Evolutionary conservation across 805 yeast species (phyloP), one percentile per base, ranked within the genome.

Genomic region (Metschnikowia drakensbergensis): DNA sequence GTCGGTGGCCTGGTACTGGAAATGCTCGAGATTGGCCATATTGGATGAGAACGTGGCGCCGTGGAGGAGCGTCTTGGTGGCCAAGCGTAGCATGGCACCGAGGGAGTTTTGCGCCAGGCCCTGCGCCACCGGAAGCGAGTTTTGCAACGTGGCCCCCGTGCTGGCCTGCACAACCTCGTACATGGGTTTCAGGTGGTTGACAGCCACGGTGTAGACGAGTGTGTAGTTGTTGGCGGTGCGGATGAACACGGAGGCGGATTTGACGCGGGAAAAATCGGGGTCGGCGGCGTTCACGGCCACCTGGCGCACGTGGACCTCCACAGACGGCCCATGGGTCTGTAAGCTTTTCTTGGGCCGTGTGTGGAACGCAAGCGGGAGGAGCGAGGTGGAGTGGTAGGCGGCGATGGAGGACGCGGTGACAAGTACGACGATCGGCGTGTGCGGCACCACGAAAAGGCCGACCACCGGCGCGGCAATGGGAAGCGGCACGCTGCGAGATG

Each of bases 21-120:
- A 59, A 46, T 64, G 65, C 54, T 71, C 76, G 10, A 69, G 52
- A 47, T 70, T 71, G 42, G 68, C 71, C 47, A 71, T 47, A 45
- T 60, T 63, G 4, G 26, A 38, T 35, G 34, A 44, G 13, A 13
- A 48, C 45, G 60, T 54, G 8, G 52, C 48, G 1, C 71, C 70
- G 32, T 58, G 65, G n/a, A 65, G 60, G 4, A 71, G 60, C 42
- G 66, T 45, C 32, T 62, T 60, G 8, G 74, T 61, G 25, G 73
- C 75, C 17, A 60, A 49, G 46, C 65, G 65, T 39, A 70, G 44
- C 45, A 72, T 52, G 41, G 49, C 54, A 1, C 68, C 43, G 25
- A 71, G 53, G 4, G 69, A 62, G 49, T 58, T 61, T 45, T 56
- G 62, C 31, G 60, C 52, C 26, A 61, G 49, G 8, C 60, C 57